Base-by-base conservation (phyloP, 345 rosid genomes). In the Lenwebbia sp. region DNA sequence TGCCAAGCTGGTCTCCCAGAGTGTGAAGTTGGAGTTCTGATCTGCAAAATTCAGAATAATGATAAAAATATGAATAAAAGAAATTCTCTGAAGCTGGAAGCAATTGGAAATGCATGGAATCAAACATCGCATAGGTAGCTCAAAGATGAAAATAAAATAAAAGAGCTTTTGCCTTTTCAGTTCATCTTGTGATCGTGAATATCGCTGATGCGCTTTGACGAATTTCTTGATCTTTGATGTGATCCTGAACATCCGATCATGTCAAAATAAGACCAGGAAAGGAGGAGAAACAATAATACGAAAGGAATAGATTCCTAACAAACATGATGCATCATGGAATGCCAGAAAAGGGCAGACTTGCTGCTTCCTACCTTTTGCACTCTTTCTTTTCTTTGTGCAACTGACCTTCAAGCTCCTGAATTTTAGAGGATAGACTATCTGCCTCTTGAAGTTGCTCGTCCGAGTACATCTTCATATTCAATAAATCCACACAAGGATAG, bases 171-270 rank as follows among this genome's bases (percentile, higher is more conserved):
- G 88, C 99, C 98, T 98, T 88, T 92, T 94, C 83, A 94, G 86
- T 85, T 98, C 98, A 54, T 93, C 95, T 90, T 94, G 98, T 81
- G 92, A 89, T 89, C 92, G 88, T 56, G 89, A 85, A 88, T 86
- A 88, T 51, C 90, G 95, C 84, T 92, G 93, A 90, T 96, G 92
- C 58, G 92, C 94, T 91, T 91, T 94, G 86, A 94, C 89, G 85
- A 95, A 94, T 90, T 94, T 98, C 92, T 93, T 95, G 85, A 93
- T 90, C 91, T 90, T 96, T 83, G 95, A 95, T 88, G 89, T 88
- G 85, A 90, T 90, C 94, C 99, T 98, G 93, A 78, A 91, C 85
- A 87, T 87, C 82, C 82, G 44, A 87, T 60, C 82, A 78, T 75
- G 75, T 83, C 88, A 83, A 50, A 82, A 75, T 83, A 86, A 85